phyloP scores from a whole-genome alignment of 2,329 filamentous ascomycete species.

The Colletotrichum spaethianum region DNA sequence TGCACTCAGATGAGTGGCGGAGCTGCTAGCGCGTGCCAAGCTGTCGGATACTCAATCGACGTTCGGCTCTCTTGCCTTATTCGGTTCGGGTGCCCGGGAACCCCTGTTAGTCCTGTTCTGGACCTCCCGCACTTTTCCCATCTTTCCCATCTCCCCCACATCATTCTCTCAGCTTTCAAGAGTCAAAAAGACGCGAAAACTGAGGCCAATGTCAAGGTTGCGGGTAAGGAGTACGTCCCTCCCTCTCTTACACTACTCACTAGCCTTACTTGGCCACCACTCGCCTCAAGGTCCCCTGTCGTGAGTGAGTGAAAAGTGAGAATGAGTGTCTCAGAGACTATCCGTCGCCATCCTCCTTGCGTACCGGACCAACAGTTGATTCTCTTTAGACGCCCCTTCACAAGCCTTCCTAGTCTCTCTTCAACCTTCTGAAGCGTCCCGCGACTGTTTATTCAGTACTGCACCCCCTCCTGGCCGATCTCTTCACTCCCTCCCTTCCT shows the following conservation, averaged over 20 bases:
- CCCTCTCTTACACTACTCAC: background rate
- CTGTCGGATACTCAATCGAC: slow-evolving; percentile 28
- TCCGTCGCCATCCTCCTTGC: background rate
- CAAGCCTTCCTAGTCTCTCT: slow-evolving; percentile 2
- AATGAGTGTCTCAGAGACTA: background rate
- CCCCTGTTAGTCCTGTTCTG: slow-evolving; percentile 18
- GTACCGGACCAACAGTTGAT: background rate
- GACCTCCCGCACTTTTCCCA: slow-evolving; percentile 1
- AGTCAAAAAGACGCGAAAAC: background rate
- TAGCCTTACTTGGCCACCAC: background rate
- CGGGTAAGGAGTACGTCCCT: background rate
- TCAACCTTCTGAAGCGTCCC: too few relatives aligned
- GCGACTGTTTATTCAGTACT: too few relatives aligned
- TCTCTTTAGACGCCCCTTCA: background rate
- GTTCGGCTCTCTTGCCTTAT: slow-evolving; percentile 31
- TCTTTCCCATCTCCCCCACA: slow-evolving; percentile 9
- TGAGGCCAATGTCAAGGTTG: background rate
- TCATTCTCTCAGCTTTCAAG: background rate
- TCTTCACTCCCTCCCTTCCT: too few relatives aligned
- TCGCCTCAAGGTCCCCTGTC: background rate
- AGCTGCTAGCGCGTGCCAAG: slow-evolving; percentile 35
- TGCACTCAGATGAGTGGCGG: slow-evolving; percentile 24
- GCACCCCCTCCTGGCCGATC: background rate
- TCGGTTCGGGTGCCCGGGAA: slow-evolving; percentile 11
- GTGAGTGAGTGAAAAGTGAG: background rate